phyloP scores from a whole-genome alignment of 805 yeast genomes.

The Teunomyces kruisii region DNA sequence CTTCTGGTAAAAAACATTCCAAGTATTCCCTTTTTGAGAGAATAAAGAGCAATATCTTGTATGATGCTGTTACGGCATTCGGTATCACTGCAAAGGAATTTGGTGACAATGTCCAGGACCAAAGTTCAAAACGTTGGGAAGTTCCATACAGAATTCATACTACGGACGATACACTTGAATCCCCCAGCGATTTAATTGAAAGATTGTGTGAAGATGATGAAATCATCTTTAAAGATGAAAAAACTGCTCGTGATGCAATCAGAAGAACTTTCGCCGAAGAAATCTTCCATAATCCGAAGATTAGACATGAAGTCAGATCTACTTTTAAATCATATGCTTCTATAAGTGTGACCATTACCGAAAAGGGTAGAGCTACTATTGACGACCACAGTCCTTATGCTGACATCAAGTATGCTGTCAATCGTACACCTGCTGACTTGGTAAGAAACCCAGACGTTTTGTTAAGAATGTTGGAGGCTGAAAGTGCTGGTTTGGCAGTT shows the following conservation, averaged over 20 bases:
- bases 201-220: slow-evolving; percentile 44
- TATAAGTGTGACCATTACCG: slow-evolving; percentile 75
- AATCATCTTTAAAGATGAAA: slow-evolving; percentile 53
- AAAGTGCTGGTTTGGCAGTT: slow-evolving; percentile 67
- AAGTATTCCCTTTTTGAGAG: slow-evolving; percentile 65
- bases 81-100: slow-evolving; percentile 80
- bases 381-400: slow-evolving; percentile 79
- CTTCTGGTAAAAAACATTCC: slow-evolving; percentile 49
- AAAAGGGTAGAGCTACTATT: slow-evolving; percentile 67
- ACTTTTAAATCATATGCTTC: slow-evolving; percentile 64
- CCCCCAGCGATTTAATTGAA: slow-evolving; percentile 62
- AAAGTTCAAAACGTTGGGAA: slow-evolving; percentile 48
- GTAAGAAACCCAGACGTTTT: slow-evolving; percentile 75
- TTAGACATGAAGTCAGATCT: slow-evolving; percentile 67
- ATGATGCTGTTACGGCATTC: slow-evolving; percentile 62
- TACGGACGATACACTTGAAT: slow-evolving; percentile 62
- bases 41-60: slow-evolving; percentile 62
- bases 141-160: slow-evolving; percentile 60
- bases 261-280: slow-evolving; percentile 77
- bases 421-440: slow-evolving; percentile 76
- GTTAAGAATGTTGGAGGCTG: slow-evolving; percentile 90
- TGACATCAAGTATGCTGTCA: slow-evolving; percentile 87
- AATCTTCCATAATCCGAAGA: slow-evolving; percentile 73
- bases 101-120: slow-evolving; percentile 74
- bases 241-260: slow-evolving; percentile 69